A percentile compares a stretch with the other conserved stretches of the same genome.
Evolutionary conservation across 2,329 filamentous ascomycete species (phyloP).

Genomic region (Hypocreales sp.): DNA sequence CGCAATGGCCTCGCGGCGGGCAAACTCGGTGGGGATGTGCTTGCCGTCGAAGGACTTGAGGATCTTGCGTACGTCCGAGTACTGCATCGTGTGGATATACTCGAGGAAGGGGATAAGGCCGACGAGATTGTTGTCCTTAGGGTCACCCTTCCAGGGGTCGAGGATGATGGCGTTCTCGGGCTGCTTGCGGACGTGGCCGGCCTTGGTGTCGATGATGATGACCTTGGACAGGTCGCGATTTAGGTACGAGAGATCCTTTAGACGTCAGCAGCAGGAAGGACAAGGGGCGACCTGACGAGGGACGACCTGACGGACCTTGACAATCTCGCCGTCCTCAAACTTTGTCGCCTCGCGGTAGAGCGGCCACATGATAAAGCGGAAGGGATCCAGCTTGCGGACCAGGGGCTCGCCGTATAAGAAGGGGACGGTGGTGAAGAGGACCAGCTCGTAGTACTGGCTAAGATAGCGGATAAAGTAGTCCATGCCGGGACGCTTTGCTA

Average conservation of each 20-base stretch:
- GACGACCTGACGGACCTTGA: slow-evolving; percentile 66
- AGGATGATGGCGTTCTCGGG: slow-evolving; percentile 94
- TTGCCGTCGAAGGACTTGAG: slow-evolving; percentile 80
- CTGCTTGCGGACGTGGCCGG: slow-evolving; percentile 68
- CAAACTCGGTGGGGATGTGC: slow-evolving; percentile 81
- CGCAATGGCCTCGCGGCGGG: slow-evolving; percentile 70
- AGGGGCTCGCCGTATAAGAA: slow-evolving; percentile 71
- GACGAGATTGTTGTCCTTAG: slow-evolving; percentile 74
- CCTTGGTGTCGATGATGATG: slow-evolving; percentile 81
- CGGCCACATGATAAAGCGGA: slow-evolving; percentile 88
- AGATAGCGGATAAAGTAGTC: slow-evolving; percentile 97
- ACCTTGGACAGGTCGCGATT: slow-evolving; percentile 94
- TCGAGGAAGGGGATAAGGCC: slow-evolving; percentile 91
- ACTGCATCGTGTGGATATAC: slow-evolving; percentile 89
- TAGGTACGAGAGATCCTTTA: slow-evolving; percentile 85
- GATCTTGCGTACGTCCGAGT: slow-evolving; percentile 71
- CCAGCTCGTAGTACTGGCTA: slow-evolving; percentile 94
- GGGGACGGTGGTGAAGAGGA: slow-evolving; percentile 84
- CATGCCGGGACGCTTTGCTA: slow-evolving; percentile 85
- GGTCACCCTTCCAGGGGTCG: slow-evolving; percentile 75
- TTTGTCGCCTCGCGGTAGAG: slow-evolving; percentile 93
- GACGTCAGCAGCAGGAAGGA: slow-evolving; percentile 6
- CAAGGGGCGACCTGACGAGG: no score
- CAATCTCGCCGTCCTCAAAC: slow-evolving; percentile 88
- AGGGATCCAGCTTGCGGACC: slow-evolving; percentile 86